A percentile compares a stretch with the other conserved stretches of the same genome.
Evolutionary conservation across 2,329 filamentous ascomycete species (phyloP).

Genomic region (Metarhizium humberi): DNA sequence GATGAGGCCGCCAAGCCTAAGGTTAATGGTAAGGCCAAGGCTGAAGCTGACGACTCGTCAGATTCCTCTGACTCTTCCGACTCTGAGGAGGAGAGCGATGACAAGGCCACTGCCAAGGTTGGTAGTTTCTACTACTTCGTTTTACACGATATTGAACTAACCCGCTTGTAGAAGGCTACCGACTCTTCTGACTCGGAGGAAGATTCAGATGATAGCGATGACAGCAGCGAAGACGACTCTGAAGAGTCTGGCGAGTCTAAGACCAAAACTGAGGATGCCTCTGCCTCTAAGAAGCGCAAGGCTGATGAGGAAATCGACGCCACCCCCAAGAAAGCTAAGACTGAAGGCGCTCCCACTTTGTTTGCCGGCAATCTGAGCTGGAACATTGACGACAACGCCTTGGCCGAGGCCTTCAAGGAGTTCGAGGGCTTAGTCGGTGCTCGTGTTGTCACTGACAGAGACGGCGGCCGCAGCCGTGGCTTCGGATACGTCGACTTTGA

Average conservation of each 20-base stretch:
- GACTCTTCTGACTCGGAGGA: conserved; percentile 8
- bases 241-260: conserved; percentile 25
- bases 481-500: conserved; percentile 91
- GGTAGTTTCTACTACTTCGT: conserved; percentile 5
- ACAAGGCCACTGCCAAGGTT: conserved; percentile 19
- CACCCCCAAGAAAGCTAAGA: conserved; percentile 60
- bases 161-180: background rate
- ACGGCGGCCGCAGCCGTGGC: conserved; percentile 74
- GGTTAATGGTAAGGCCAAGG: conserved; percentile 17
- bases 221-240: conserved; percentile 25
- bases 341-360: conserved; percentile 52
- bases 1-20: conserved; percentile 8
- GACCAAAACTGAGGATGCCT: conserved; percentile 22
- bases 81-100: conserved; percentile 19
- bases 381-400: conserved; percentile 77
- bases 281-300: conserved; percentile 38
- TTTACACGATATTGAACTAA: background rate
- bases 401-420: conserved; percentile 71
- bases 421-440: conserved; percentile 65
- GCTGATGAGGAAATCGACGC: conserved; percentile 39
- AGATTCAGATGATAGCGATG: conserved; percentile 21
- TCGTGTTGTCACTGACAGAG: conserved; percentile 77
- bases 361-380: conserved; percentile 89
- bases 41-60: conserved; percentile 16
- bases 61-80: conserved; percentile 13